Evolutionary conservation across 768 basidiomycete species (phyloP), one percentile per base, ranked within the genome.

Genomic region (Naganishia kalamii): DNA sequence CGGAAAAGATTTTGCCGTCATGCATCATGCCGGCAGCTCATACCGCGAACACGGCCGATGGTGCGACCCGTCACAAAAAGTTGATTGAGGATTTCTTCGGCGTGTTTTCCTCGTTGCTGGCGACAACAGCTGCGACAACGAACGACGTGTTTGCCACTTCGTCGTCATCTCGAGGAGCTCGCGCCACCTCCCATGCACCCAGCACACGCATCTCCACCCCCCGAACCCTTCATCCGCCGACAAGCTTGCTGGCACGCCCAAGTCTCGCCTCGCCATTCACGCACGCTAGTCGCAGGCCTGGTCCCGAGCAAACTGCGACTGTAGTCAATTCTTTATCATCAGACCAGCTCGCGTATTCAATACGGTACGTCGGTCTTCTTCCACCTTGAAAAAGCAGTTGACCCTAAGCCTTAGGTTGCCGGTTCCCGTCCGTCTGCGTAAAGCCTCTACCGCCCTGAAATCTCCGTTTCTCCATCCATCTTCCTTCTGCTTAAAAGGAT

Each of bases 361-460:
- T 40, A 25, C n/a, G 32, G 50, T 35, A 23, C 21, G 54, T 57
- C 54, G 54, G 54, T 40, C 33, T 57, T n/a, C 54, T 40, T 33
- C 23, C 27, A n/a, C 17, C 54, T 15, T 49, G 21, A 27, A 57
- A 33, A 40, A 57, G 40, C 54, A 57, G 33, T 35, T 57, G 54
- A 57, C 27, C 40, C 54, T n/a, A 51, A 35, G 7, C 32, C 33
- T 40, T 10, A 32, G 54, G n/a, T 57, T 37, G 54, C 54, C 54
- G 54, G 54, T 40, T 57, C 54, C 54, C 54, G 54, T 37, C 21
- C n/a, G 37, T 57, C 54, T 57, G 37, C 54, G 54, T 57, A 57
- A 57, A 33, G 54, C 33, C 54, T 30, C 37, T 17, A 37, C 51
- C 54, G 51, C 51, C 37, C 23, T 40, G 35, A 37, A 57, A 57